A percentile compares a stretch with the other conserved stretches of the same genome.
Evolutionary conservation across 23 red algal species (phyloP).

Genomic region (Pyropia yezoensis): DNA sequence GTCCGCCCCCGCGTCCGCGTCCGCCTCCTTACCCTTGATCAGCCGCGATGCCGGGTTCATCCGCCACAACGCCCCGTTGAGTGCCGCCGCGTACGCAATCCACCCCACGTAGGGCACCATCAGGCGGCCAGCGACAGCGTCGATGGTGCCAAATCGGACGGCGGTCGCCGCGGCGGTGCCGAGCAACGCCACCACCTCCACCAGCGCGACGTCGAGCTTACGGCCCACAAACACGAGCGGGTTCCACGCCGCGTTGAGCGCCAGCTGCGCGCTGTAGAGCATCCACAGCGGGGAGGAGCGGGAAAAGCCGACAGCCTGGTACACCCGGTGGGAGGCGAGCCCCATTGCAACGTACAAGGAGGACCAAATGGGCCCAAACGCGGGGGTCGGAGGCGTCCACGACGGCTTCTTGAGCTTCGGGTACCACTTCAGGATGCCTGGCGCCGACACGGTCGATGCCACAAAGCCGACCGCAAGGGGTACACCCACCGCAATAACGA

Average conservation of each 20-base stretch:
- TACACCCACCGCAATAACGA: neutral
- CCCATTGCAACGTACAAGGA: neutral
- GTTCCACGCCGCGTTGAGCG: constrained; percentile 1
- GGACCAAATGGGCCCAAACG: constrained; percentile 1
- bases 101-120: neutral
- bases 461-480: neutral
- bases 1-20: too few species aligned
- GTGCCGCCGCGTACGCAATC: neutral
- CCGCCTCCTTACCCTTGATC: too few species aligned
- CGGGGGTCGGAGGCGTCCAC: neutral
- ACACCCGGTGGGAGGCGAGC: neutral
- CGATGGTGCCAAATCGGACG: neutral
- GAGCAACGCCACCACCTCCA: neutral
- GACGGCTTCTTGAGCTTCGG: neutral
- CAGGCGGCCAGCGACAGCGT: neutral
- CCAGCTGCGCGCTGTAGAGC: neutral
- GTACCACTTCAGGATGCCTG: constrained; percentile 1
- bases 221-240: neutral
- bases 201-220: neutral
- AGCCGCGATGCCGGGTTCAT: too few species aligned
- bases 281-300: neutral
- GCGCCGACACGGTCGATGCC: neutral
- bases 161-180: neutral
- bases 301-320: neutral
- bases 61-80: neutral